Conservation (phyloP, 257 asterid genomes). For the Primulina eburnea region DNA sequence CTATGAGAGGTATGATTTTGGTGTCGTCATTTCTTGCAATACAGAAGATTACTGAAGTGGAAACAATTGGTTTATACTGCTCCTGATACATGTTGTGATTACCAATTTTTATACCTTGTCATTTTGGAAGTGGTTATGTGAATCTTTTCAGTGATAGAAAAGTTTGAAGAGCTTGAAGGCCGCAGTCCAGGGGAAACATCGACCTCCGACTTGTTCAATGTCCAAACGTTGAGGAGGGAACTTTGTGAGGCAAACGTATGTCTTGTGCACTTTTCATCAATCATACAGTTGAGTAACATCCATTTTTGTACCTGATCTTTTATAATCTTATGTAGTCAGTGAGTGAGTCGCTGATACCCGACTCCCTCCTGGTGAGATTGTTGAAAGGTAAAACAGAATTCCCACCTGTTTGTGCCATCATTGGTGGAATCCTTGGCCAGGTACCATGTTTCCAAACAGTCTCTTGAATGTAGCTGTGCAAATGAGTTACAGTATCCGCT, state of each 20-base stretch:
- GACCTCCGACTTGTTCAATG: slow-evolving; percentile 53
- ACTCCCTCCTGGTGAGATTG: slow-evolving; percentile 70
- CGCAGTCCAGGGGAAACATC: slow-evolving; percentile 74
- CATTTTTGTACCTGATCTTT: slow-evolving; percentile 18
- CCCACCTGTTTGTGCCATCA: slow-evolving; percentile 88
- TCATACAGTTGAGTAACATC: slow-evolving; percentile 10
- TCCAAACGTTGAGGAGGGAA: slow-evolving; percentile 66
- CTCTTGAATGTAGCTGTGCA: background rate
- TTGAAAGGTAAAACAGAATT: slow-evolving; percentile 66
- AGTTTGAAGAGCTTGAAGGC: slow-evolving; percentile 72
- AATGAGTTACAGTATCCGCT: background rate
- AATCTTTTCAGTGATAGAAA: slow-evolving; percentile 64
- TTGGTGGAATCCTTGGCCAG: slow-evolving; percentile 98
- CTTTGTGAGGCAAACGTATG: slow-evolving; percentile 71
- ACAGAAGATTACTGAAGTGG: background rate
- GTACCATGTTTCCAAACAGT: slow-evolving; percentile 29
- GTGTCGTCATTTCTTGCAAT: slow-evolving; percentile 8
- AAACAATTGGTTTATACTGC: background rate
- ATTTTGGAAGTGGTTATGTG: background rate
- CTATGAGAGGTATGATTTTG: slow-evolving; percentile 73
- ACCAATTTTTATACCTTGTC: background rate
- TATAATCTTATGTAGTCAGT: slow-evolving; percentile 44
- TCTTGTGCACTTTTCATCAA: background rate
- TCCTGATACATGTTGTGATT: background rate
- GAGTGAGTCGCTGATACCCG: slow-evolving; percentile 71